phyloP scores from a whole-genome alignment of 139 green algal species.

The Coelastrella sp. region DNA sequence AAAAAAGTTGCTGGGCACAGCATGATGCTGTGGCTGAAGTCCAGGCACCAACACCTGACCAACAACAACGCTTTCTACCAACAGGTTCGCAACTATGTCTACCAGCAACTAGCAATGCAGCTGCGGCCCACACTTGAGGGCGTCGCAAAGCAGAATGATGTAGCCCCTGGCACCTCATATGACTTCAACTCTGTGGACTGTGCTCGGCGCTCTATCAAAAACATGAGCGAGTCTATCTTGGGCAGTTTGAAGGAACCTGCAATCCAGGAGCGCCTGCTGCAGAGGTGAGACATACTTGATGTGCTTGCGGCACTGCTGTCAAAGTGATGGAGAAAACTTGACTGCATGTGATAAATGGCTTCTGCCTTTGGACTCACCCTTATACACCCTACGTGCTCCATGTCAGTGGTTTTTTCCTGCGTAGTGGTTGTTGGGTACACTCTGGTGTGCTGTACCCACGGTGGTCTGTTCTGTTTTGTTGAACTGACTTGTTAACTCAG shows the following conservation, averaged over 20 bases:
- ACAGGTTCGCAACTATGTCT: constrained; percentile 81
- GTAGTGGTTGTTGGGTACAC: too few species aligned
- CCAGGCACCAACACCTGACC: too few species aligned
- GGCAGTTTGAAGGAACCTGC: constrained; percentile 73
- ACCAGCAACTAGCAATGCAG: constrained; percentile 73
- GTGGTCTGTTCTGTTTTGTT: too few species aligned
- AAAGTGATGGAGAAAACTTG: too few species aligned
- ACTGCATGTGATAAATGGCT: too few species aligned
- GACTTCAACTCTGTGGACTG: constrained; percentile 68
- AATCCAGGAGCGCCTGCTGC: constrained; percentile 70
- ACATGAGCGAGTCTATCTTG: constrained; percentile 85
- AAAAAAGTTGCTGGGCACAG: too few species aligned
- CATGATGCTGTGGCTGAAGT: too few species aligned
- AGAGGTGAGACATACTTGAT: constrained; percentile 22
- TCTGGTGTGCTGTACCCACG: too few species aligned
- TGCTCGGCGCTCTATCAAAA: constrained; percentile 86
- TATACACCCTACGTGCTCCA: too few species aligned
- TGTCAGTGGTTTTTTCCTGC: background rate
- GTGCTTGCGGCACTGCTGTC: background rate
- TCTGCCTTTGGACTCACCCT: too few species aligned
- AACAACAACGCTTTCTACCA: too few species aligned
- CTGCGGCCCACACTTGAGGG: constrained; percentile 84
- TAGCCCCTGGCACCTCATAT: constrained; percentile 53
- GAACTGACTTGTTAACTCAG: too few species aligned
- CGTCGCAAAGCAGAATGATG: constrained; percentile 75